Evolutionary conservation across 1,139 yeast genomes (phyloP), one percentile per base, ranked within the genome.

Genomic region (Meyerozyma sp.): DNA sequence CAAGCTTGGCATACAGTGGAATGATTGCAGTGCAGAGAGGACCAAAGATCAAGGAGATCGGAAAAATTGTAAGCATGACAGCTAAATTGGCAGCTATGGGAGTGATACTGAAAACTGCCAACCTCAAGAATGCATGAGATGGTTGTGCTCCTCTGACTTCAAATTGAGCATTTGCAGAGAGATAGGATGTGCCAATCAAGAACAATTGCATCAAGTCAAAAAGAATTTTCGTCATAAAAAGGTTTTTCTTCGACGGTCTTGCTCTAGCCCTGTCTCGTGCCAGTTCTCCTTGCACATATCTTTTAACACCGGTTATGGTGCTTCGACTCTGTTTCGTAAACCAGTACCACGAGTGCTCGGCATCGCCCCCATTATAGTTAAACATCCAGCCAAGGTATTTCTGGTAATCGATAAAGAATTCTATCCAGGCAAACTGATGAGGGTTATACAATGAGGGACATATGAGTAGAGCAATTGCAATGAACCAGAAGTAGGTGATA

Each of bases 401-500:
- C 41, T 60, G 58, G 50, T 77, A 77, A 52, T 77, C 82, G 30
- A 74, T 47, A 48, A 76, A 75, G 51, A 73, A 76, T 38, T 75
- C 80, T n/a, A 61, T 61, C 63, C 71, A 67, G 5, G 70, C 63
- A 46, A 73, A 75, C 48, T 77, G 81, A 48, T 75, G 71, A 0
- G 82, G 82, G 49, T 77, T 77, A 58, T 65, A 77, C 32, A 76
- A 52, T 50, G 73, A 75, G 0, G 82, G 82, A 29, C 80, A 70
- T 16, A 75, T 54, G 30, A 73, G 54, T 32, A 76, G 60, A 0
- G 77, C 77, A 34, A 64, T 40, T 4, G 73, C 62, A 0, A 79
- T 75, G 16, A 72, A 58, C 81, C 81, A 77, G 50, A 77, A 75
- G 51, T 74, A 77, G n/a, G n/a, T 8, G 1, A 75, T 44, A 41